phyloP scores from a whole-genome alignment of 805 yeast species.

The Pichia occidentalis region DNA sequence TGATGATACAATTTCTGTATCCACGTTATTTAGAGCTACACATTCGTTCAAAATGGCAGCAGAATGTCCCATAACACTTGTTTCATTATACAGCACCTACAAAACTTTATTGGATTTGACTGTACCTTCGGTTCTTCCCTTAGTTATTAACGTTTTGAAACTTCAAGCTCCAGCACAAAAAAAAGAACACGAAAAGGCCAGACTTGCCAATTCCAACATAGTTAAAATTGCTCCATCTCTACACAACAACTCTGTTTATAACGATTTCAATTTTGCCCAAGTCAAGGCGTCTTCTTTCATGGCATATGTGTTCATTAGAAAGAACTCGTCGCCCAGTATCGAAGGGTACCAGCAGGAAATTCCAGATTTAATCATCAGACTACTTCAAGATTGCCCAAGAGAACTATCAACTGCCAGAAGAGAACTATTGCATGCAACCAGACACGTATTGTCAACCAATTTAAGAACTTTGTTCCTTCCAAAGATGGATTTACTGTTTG shows the following conservation, averaged over 20 bases:
- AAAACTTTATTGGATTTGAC: conserved; percentile 66
- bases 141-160: conserved; percentile 64
- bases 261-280: conserved; percentile 87
- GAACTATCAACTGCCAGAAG: conserved; percentile 88
- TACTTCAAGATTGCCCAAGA: conserved; percentile 92
- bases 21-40: conserved; percentile 59
- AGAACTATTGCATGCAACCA: conserved; percentile 86
- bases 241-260: conserved; percentile 68
- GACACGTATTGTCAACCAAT: conserved; percentile 91
- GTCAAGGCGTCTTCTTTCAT: conserved; percentile 93
- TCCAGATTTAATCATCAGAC: conserved; percentile 80
- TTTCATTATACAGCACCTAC: conserved; percentile 81
- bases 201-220: conserved; percentile 49
- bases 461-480: conserved; percentile 77
- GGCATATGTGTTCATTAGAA: conserved; percentile 86
- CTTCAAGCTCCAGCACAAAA: conserved; percentile 80
- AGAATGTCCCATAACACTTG: conserved; percentile 97
- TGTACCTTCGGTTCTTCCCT: conserved; percentile 72
- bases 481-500: conserved; percentile 76
- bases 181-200: conserved; percentile 52
- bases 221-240: conserved; percentile 72
- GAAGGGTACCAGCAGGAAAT: conserved; percentile 55
- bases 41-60: conserved; percentile 84
- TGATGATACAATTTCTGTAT: conserved; percentile 35
- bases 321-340: conserved; percentile 63